These are phyloP conservation scores for Lobosporangium transversale DNA, from an alignment of 192 early-diverging fungal species.

Conservation along the genomic window DNA sequence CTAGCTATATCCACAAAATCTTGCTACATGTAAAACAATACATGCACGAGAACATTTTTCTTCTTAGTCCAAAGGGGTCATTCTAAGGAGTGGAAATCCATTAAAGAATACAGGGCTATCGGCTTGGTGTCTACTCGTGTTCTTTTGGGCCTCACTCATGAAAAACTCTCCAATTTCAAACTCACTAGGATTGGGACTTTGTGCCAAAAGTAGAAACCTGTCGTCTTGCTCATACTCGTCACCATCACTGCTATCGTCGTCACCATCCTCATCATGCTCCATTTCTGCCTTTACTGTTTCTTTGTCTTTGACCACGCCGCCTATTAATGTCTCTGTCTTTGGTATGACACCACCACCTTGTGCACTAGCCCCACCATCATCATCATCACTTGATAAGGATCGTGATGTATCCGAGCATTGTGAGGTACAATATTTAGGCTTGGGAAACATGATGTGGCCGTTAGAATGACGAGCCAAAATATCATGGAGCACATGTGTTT, in stretches of 20 bases:
- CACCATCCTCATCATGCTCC: not conserved
- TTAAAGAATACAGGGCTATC: slow-evolving; percentile 33
- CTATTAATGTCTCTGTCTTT: too few relatives aligned
- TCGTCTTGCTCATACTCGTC: slow-evolving; percentile 1
- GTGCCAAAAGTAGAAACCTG: slow-evolving; percentile 14
- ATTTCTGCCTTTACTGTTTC: not conserved
- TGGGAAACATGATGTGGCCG: slow-evolving; percentile 10
- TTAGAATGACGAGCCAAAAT: slow-evolving; percentile 17
- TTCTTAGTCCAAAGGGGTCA: slow-evolving; percentile 2
- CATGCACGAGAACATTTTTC: not conserved
- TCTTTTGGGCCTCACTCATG: not conserved
- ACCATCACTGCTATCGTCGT: slow-evolving; percentile 2
- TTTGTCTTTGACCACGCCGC: not conserved
- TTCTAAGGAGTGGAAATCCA: slow-evolving; percentile 27
- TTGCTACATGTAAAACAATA: not conserved
- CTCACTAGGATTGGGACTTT: slow-evolving; percentile 19
- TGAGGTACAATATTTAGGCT: not conserved
- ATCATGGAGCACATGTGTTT: not conserved
- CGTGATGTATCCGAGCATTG: not conserved
- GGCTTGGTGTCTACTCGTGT: slow-evolving; percentile 7
- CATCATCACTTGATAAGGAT: not conserved
- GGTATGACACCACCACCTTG: too few relatives aligned
- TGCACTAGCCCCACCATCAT: too few relatives aligned
- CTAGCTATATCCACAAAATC: not conserved
- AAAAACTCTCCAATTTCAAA: slow-evolving; percentile 13